Conservation (phyloP, 441 rosid genomes). For the Pelargonium australe region DNA sequence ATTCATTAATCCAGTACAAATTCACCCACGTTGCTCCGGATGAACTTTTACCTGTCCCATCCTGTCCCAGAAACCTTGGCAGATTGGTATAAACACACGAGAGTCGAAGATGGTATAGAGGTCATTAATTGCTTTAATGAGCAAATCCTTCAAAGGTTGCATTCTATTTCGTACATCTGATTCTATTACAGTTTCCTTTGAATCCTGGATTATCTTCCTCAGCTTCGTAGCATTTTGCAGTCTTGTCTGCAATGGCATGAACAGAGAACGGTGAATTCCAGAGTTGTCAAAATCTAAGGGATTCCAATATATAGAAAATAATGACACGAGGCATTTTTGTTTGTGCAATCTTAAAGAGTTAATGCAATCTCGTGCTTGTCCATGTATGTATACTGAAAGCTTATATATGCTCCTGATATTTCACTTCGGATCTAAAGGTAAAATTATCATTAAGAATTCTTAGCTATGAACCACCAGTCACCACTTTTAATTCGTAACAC, state of each 20-base stretch:
- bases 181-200: conserved; percentile 75
- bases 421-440: too few relatives aligned
- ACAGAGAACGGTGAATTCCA: conserved; percentile 2
- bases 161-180: conserved; percentile 68
- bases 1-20: neutral
- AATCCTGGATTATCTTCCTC: conserved; percentile 88
- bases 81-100: conserved; percentile 68
- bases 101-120: conserved; percentile 66
- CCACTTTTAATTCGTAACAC: neutral
- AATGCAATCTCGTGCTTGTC: neutral
- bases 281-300: neutral
- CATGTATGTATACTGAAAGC: neutral
- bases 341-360: neutral
- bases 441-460: neutral
- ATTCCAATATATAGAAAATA: neutral
- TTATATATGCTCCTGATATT: neutral
- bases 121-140: conserved; percentile 62
- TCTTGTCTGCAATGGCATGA: conserved; percentile 46
- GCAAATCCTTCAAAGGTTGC: conserved; percentile 80
- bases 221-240: conserved; percentile 66
- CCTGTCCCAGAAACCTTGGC: conserved; percentile 92
- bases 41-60: conserved; percentile 68
- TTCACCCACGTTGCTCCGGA: neutral
- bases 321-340: too few relatives aligned
- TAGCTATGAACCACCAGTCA: neutral